phyloP scores from a whole-genome alignment of 495 filamentous ascomycete genomes.

The Aspergillus bridgeri region DNA sequence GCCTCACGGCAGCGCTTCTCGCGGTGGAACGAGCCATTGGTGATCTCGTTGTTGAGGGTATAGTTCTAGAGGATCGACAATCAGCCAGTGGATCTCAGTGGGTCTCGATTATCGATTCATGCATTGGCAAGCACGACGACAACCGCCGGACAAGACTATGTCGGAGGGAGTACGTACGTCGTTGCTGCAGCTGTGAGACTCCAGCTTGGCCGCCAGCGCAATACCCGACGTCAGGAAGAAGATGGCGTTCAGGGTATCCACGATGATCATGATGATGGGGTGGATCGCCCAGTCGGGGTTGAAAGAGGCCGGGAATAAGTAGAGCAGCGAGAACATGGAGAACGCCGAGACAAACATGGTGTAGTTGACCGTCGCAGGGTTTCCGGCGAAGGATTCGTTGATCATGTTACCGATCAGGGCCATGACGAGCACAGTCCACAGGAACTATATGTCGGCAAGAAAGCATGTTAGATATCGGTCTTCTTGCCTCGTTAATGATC shows the following conservation, averaged over 20 bases:
- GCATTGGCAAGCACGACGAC: not conserved
- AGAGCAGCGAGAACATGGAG: slow-evolving; percentile 61
- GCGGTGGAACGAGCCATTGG: slow-evolving; percentile 52
- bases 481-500: not conserved
- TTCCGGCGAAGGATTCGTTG: slow-evolving; percentile 48
- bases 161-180: slow-evolving; percentile 41
- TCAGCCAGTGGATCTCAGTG: slow-evolving; percentile 13
- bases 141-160: not conserved
- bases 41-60: slow-evolving; percentile 53
- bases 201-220: slow-evolving; percentile 59
- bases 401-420: slow-evolving; percentile 69
- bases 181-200: slow-evolving; percentile 60
- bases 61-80: slow-evolving; percentile 44
- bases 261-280: slow-evolving; percentile 51
- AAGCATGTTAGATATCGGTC: slow-evolving; percentile 5
- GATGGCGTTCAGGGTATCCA: slow-evolving; percentile 59
- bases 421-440: slow-evolving; percentile 65
- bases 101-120: not conserved
- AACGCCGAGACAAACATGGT: slow-evolving; percentile 64
- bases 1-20: slow-evolving; percentile 64
- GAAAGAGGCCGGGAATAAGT: slow-evolving; percentile 54
- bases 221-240: slow-evolving; percentile 66
- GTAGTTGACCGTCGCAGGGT: slow-evolving; percentile 58
- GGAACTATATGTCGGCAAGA: slow-evolving; percentile 46
- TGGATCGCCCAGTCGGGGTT: slow-evolving; percentile 45